These are phyloP conservation scores for Russula emetica DNA, from an alignment of 768 basidiomycete species.

Conservation along the genomic window DNA sequence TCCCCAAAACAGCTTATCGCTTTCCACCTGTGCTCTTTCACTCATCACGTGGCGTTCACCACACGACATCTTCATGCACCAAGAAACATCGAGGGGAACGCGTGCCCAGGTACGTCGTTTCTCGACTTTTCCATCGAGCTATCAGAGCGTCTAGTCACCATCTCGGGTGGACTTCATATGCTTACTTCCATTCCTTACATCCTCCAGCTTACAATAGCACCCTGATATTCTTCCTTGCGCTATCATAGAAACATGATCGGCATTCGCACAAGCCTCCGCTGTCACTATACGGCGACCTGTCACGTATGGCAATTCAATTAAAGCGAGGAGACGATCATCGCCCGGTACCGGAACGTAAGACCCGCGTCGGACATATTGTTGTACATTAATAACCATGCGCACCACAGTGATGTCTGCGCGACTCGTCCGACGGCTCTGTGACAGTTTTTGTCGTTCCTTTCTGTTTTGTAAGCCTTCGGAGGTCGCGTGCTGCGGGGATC, in stretches of 20 bases:
- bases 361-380: not conserved
- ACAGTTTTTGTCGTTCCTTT: not conserved
- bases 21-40: conserved; percentile 1
- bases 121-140: conserved; percentile 1
- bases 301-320: not conserved
- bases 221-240: not conserved
- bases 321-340: not conserved
- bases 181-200: conserved; percentile 4
- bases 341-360: not conserved
- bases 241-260: conserved; percentile 9
- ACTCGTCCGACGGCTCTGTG: not conserved
- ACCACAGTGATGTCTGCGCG: not conserved
- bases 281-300: not conserved
- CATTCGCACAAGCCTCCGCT: not conserved
- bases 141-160: not conserved
- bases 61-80: conserved; percentile 15
- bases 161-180: not conserved
- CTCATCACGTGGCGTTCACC: not conserved
- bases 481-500: conserved; percentile 1
- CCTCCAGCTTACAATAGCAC: not conserved
- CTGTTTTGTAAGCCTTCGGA: conserved; percentile 15
- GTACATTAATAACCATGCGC: not conserved
- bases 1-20: conserved; percentile 6
- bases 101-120: not conserved
- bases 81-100: conserved; percentile 1